Percentiles rank a stretch among this genome's conserved stretches.
These are phyloP conservation scores for Ricinus communis DNA, from an alignment of 345 rosid genomes.

Conservation along the genomic window DNA sequence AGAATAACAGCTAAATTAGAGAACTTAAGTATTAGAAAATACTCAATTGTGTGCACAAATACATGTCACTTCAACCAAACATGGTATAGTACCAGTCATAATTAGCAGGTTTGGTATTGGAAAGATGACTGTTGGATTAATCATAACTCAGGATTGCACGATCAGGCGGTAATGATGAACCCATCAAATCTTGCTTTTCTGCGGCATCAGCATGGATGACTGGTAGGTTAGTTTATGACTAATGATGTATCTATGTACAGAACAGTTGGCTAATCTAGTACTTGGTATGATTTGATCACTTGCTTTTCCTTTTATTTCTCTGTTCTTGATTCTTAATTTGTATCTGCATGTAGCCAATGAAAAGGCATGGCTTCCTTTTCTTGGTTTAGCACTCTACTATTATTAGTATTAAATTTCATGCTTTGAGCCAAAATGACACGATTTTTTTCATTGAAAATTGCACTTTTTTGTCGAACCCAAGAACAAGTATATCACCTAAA, in stretches of 20 bases:
- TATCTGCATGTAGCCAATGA: too few relatives aligned
- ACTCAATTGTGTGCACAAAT: neutral
- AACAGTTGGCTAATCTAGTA: neutral
- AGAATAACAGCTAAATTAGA: too few relatives aligned
- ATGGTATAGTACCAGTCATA: neutral
- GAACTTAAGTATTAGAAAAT: too few relatives aligned
- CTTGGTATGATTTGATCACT: constrained; percentile 17
- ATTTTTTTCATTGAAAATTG: neutral
- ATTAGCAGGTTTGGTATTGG: neutral
- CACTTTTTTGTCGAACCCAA: neutral
- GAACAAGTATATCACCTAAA: neutral
- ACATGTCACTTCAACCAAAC: neutral
- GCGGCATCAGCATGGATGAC: constrained; percentile 15
- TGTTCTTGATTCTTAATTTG: too few relatives aligned
- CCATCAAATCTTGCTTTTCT: constrained; percentile 29
- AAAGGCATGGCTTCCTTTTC: too few relatives aligned
- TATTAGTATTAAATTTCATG: neutral
- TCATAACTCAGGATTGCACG: constrained; percentile 36
- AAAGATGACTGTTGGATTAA: constrained; percentile 26
- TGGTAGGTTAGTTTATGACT: constrained; percentile 2
- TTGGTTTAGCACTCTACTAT: neutral
- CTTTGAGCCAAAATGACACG: neutral
- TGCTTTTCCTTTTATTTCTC: neutral
- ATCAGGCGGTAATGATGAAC: constrained; percentile 32
- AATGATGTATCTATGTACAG: too few relatives aligned